Evolutionary conservation across 192 early-diverging fungal genomes (phyloP).

Genomic region (Gamsiella multidivaricata): DNA sequence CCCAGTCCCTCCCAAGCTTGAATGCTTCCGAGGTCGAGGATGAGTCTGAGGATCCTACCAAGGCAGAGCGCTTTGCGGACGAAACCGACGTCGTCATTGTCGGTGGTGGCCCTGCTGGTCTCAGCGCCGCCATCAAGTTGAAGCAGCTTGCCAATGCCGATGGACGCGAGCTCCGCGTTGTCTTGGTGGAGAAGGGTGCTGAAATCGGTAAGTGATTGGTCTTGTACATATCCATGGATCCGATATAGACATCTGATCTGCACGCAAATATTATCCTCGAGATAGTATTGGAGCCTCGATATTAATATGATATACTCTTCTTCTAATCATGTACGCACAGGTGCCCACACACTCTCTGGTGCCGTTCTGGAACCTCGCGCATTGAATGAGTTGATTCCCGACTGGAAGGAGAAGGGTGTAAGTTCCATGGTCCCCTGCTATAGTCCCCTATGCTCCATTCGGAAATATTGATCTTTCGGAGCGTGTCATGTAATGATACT

Average conservation of each 20-base stretch:
- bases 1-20: conserved; percentile 33
- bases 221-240: not conserved
- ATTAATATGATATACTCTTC: no score
- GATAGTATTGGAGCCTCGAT: no score
- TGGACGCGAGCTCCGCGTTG: conserved; percentile 88
- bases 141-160: conserved; percentile 88
- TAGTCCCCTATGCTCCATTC: no score
- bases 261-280: not conserved
- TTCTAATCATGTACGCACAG: no score
- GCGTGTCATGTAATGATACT: not conserved
- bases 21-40: conserved; percentile 44
- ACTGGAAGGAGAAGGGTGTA: conserved; percentile 94
- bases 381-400: conserved; percentile 94
- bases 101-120: conserved; percentile 93
- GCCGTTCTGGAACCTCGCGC: conserved; percentile 94
- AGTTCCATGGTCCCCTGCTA: no score
- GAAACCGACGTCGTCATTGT: conserved; percentile 97
- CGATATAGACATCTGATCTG: not conserved
- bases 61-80: conserved; percentile 76
- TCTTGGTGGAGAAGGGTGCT: conserved; percentile 93
- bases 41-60: conserved; percentile 60
- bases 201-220: conserved; percentile 79
- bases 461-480: not conserved
- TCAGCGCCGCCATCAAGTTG: conserved; percentile 94
- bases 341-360: conserved; percentile 95